Conservation (phyloP, 257 asterid species). For the Ligustrum vulgare region DNA sequence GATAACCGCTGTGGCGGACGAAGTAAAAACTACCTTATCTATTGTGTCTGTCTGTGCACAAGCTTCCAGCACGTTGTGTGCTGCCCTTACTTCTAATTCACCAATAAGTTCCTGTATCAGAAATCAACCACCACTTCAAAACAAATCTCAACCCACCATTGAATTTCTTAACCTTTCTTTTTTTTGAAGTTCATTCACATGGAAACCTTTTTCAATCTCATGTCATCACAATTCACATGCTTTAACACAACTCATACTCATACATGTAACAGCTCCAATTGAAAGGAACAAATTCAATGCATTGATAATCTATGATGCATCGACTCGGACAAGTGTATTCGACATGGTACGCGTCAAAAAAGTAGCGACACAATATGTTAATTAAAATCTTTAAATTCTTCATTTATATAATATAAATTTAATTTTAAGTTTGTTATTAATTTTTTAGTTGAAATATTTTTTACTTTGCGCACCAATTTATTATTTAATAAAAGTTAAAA, state of each 20-base stretch:
- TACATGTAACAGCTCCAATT: constrained; percentile 17
- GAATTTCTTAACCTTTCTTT: background rate
- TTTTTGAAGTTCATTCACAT: background rate
- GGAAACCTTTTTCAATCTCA: background rate
- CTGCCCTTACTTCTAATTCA: constrained; percentile 93
- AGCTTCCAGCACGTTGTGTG: constrained; percentile 95
- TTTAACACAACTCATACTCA: background rate
- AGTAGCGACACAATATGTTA: no score
- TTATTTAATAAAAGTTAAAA: no score
- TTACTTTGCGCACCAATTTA: no score
- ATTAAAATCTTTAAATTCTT: no score
- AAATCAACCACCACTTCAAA: background rate
- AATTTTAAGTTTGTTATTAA: no score
- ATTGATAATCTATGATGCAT: background rate
- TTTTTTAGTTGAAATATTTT: no score
- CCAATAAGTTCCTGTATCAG: constrained; percentile 70
- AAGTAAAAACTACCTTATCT: constrained; percentile 79
- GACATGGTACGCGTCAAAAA: no score
- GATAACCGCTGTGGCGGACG: constrained; percentile 81
- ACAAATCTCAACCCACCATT: background rate
- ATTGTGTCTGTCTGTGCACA: constrained; percentile 87
- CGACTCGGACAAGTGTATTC: no score
- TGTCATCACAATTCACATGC: background rate
- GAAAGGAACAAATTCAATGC: background rate
- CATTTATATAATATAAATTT: no score